Evolutionary conservation across 495 filamentous ascomycete genomes (phyloP).

Genomic region (Bryoglossum gracile): DNA sequence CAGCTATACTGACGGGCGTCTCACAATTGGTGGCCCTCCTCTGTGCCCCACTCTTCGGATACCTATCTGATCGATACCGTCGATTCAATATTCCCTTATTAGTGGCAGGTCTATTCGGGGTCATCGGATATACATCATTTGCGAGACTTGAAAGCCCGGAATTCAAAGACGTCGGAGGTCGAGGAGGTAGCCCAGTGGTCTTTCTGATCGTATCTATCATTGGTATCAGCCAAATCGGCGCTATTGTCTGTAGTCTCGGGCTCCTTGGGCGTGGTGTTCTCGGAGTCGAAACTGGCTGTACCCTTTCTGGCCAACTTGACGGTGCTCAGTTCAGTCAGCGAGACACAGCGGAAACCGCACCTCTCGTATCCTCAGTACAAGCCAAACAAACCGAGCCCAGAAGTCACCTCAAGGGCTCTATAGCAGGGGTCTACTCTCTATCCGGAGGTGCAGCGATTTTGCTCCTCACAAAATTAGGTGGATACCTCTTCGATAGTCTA

Average conservation of each 20-base stretch:
- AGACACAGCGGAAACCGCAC: constrained; percentile 9
- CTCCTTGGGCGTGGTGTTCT: constrained; percentile 76
- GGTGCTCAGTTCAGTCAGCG: background rate
- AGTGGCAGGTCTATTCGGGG: constrained; percentile 59
- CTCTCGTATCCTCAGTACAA: constrained; percentile 8
- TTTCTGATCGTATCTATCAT: constrained; percentile 73
- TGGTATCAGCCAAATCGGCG: constrained; percentile 87
- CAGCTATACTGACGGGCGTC: constrained; percentile 76
- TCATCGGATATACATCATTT: constrained; percentile 69
- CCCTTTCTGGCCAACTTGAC: constrained; percentile 20
- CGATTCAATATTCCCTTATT: constrained; percentile 68
- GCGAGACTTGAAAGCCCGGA: constrained; percentile 64
- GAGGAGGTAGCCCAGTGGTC: constrained; percentile 55
- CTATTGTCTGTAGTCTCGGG: constrained; percentile 87
- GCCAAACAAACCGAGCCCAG: constrained; percentile 5
- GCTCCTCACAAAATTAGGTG: constrained; percentile 87
- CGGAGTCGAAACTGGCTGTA: constrained; percentile 35
- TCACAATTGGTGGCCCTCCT: constrained; percentile 82
- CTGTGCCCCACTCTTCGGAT: constrained; percentile 81
- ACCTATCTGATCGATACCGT: constrained; percentile 52
- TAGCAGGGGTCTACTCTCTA: constrained; percentile 88
- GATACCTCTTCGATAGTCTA: constrained; percentile 67
- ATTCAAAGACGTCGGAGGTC: constrained; percentile 45
- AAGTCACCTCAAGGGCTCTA: constrained; percentile 73
- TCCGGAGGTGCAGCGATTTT: constrained; percentile 89